Percentiles rank a stretch among this genome's conserved stretches.
Evolutionary conservation across 257 asterid species (phyloP).

Genomic region (Solanum pennellii): DNA sequence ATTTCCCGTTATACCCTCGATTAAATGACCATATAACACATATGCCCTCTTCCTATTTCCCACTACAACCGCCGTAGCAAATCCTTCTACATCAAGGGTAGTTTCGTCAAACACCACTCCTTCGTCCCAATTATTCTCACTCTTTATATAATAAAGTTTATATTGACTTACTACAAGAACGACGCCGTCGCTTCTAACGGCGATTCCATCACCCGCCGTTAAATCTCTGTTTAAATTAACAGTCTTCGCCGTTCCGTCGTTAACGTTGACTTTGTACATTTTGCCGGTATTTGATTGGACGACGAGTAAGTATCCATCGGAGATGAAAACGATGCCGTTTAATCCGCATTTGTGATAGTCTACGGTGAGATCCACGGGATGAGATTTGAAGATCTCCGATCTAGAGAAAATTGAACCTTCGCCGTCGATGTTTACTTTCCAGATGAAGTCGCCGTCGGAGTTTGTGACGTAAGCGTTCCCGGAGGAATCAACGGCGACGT

Average conservation of each 20-base stretch:
- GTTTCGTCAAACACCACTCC: slow-evolving; percentile 85
- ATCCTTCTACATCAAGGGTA: slow-evolving; percentile 52
- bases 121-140: slow-evolving; percentile 63
- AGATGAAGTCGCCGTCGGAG: slow-evolving; percentile 46
- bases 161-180: slow-evolving; percentile 51
- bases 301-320: slow-evolving; percentile 53
- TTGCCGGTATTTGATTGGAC: slow-evolving; percentile 72
- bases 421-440: slow-evolving; percentile 49
- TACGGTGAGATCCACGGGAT: slow-evolving; percentile 16
- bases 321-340: slow-evolving; percentile 51
- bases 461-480: slow-evolving; percentile 72
- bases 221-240: slow-evolving; percentile 42
- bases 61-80: slow-evolving; percentile 50
- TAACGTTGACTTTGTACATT: slow-evolving; percentile 48
- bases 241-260: slow-evolving; percentile 52
- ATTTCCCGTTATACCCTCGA: slow-evolving; percentile 50
- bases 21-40: slow-evolving; percentile 61
- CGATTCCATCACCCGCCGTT: slow-evolving; percentile 56
- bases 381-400: slow-evolving; percentile 33
- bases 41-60: slow-evolving; percentile 62
- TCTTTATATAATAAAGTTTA: slow-evolving; percentile 44
- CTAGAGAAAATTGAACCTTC: slow-evolving; percentile 39
- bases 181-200: slow-evolving; percentile 62
- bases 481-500: slow-evolving; percentile 52
- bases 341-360: slow-evolving; percentile 29